Evolutionary conservation across 441 rosid genomes (phyloP).

Genomic region (Jatropha multifida): DNA sequence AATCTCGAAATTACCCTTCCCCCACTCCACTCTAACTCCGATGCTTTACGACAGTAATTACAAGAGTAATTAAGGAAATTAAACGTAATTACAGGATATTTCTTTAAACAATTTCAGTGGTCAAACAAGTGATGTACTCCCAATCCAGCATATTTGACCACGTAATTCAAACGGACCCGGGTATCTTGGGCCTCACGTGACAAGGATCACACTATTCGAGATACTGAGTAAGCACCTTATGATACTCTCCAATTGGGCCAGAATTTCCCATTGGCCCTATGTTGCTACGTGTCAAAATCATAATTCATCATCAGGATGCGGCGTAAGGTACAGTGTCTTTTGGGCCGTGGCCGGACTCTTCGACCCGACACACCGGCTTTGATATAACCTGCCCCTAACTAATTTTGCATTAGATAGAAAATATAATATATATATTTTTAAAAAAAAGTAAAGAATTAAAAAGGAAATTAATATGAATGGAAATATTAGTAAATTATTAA

Average conservation of each 20-base stretch:
- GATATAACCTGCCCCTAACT: constrained; percentile 6
- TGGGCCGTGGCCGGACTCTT: constrained; percentile 23
- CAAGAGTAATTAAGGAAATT: neutral
- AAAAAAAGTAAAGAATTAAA: neutral
- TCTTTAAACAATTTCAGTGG: neutral
- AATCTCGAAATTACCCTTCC: neutral
- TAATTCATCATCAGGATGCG: constrained; percentile 34
- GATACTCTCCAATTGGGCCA: constrained; percentile 30
- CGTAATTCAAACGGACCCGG: constrained; percentile 41
- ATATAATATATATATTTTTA: neutral
- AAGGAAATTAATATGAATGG: constrained; percentile 3
- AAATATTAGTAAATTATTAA: constrained; percentile 1
- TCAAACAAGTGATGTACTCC: constrained; percentile 22
- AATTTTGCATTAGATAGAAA: neutral
- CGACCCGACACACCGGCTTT: constrained; percentile 3
- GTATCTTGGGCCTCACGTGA: constrained; percentile 92
- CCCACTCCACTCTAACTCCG: neutral
- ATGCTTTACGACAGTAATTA: neutral
- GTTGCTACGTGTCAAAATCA: neutral
- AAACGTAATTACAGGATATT: neutral
- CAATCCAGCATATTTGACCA: constrained; percentile 31
- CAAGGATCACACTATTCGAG: constrained; percentile 41
- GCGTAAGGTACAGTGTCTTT: constrained; percentile 33
- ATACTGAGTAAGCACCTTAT: constrained; percentile 53
- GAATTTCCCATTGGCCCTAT: neutral